Base-by-base conservation (phyloP, 805 yeast species). In the Starmera pachycereana region DNA sequence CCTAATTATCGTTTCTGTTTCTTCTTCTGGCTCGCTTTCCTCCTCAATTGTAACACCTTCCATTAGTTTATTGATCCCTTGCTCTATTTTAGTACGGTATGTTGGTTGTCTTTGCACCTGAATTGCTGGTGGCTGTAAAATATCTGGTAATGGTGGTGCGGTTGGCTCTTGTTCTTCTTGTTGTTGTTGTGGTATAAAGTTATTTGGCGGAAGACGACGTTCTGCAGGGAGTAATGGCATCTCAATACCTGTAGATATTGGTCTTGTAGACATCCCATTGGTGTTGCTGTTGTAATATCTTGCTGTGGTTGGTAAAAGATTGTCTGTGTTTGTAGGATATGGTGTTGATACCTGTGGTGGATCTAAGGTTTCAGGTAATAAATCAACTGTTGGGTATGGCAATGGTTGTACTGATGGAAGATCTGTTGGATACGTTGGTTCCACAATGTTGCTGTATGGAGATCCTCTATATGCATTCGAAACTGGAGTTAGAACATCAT, bases 251-350 rank as follows among this genome's bases (percentile, higher is more conserved):
- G 27, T 3, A 6, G 58, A 56, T 53, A 50, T 51, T 14, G 59
- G 59, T 35, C 59, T 51, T 10, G 59, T 57, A 0, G 58, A 57
- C 8, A 44, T 40, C 6, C 52, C 49, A 29, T 41, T 51, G 11
- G 4, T 6, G 38, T 38, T 11, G 45, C 32, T 22, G 40, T 29
- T 28, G 30, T 18, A 4, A 29, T 18, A 30, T 1, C 18, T 30
- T 12, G 9, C 12, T 12, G 7, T 18, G 27, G 33, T 12, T 28
- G 32, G 36, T 12, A 19, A 22, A 3, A 19, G 6, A 9, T 22
- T 22, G 27, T 22, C 27, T 22, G 27, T 22, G 27, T 22, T 22
- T 7, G 27, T 22, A 7, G 27, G 27, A 22, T 22, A 22, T 22
- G 27, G 27, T 4, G 27, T 22, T 6, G 27, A 7, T 22, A 22